phyloP scores from a whole-genome alignment of 768 basidiomycete species.

The Lactifluus subvellereus region DNA sequence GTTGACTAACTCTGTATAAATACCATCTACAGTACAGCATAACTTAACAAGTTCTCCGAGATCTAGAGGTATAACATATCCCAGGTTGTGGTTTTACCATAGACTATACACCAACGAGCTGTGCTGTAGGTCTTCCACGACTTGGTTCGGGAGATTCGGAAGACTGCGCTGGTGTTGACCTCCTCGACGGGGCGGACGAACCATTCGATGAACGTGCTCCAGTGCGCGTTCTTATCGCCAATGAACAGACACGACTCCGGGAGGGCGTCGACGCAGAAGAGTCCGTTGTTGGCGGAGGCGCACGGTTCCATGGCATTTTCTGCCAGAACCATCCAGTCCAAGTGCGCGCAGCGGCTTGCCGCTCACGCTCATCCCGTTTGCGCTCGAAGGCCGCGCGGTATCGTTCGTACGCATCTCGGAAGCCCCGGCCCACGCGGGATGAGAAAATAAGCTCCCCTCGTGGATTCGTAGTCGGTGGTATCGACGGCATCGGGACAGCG shows the following conservation, averaged over 20 bases:
- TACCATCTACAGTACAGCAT: constrained; percentile 4
- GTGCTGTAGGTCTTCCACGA: constrained; percentile 10
- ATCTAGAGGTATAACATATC: constrained; percentile 9
- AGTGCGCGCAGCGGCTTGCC: constrained; percentile 31
- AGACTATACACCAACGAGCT: constrained; percentile 4
- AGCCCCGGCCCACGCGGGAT: constrained; percentile 71
- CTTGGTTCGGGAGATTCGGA: constrained; percentile 4
- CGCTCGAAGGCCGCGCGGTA: constrained; percentile 86
- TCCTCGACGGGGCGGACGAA: constrained; percentile 11
- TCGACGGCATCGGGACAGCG: constrained; percentile 57
- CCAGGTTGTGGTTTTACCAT: not conserved
- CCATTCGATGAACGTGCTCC: constrained; percentile 8
- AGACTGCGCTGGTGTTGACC: constrained; percentile 11
- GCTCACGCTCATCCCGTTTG: constrained; percentile 58
- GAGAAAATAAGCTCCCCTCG: constrained; percentile 97
- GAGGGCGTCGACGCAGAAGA: constrained; percentile 14
- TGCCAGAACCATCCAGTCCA: constrained; percentile 31
- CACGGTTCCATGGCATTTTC: constrained; percentile 28
- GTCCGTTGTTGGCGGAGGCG: constrained; percentile 7
- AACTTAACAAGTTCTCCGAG: not conserved
- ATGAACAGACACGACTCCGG: constrained; percentile 16
- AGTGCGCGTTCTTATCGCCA: constrained; percentile 5
- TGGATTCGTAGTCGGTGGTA: constrained; percentile 84
- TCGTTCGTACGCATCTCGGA: constrained; percentile 89
- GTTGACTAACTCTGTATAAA: not conserved